Conservation (phyloP, 2,329 filamentous ascomycete genomes). For the Trichocomaceae sp. region DNA sequence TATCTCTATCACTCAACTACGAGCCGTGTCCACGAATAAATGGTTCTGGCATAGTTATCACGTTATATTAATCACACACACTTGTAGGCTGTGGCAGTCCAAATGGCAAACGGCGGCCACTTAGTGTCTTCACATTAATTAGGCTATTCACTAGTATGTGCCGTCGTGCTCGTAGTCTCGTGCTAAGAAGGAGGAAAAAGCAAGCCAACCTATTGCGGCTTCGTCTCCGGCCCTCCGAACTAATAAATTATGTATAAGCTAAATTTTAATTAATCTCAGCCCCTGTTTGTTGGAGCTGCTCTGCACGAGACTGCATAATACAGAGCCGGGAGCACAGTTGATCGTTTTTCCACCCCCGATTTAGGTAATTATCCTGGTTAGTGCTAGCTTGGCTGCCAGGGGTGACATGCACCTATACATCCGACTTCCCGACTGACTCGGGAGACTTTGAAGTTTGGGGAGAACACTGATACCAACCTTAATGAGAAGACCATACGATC, state of each 20-base stretch:
- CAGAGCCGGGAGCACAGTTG: not conserved
- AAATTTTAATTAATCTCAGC: not conserved
- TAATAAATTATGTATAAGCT: not conserved
- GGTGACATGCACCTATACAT: not conserved
- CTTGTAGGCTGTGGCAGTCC: not conserved
- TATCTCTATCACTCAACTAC: not conserved
- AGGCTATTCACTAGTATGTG: not conserved
- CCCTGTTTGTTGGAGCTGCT: not conserved
- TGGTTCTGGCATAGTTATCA: too few species aligned
- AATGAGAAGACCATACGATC: too few species aligned
- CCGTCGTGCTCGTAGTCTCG: not conserved
- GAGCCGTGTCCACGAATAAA: too few species aligned
- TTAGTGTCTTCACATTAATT: not conserved
- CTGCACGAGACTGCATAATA: not conserved
- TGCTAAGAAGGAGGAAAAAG: not conserved
- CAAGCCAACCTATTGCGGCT: not conserved
- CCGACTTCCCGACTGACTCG: not conserved
- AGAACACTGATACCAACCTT: not conserved
- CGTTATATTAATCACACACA: not conserved
- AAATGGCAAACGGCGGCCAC: not conserved
- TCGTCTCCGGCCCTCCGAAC: constrained; percentile 5
- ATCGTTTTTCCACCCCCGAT: not conserved
- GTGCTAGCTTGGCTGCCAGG: constrained; percentile 1
- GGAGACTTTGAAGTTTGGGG: not conserved
- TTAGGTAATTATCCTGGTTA: not conserved